Evolutionary conservation across 345 rosid genomes (phyloP).

Genomic region (Aquilaria sinensis): DNA sequence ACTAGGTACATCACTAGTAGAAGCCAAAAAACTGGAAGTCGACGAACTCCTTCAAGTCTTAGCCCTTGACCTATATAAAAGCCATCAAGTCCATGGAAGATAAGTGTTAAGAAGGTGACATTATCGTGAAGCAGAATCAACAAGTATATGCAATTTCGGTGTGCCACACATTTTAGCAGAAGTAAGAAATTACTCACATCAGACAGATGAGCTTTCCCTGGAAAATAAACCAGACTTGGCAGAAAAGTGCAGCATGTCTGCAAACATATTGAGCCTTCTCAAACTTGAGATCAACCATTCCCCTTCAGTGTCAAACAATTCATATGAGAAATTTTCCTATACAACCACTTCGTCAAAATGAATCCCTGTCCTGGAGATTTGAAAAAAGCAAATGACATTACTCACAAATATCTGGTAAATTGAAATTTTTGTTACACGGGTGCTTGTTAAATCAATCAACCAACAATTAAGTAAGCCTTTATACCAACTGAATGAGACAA

Average conservation of each 20-base stretch:
- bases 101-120: not conserved
- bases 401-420: not conserved
- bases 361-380: not conserved
- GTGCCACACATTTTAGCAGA: no score
- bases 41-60: not conserved
- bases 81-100: not conserved
- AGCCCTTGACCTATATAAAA: not conserved
- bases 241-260: constrained; percentile 27
- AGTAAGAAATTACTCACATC: constrained; percentile 23
- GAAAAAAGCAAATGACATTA: no score
- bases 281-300: constrained; percentile 35
- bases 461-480: no score
- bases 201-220: constrained; percentile 22
- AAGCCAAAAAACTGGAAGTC: constrained; percentile 9
- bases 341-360: not conserved
- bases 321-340: not conserved
- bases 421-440: not conserved
- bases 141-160: no score
- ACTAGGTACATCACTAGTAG: not conserved
- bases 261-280: constrained; percentile 35
- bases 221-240: constrained; percentile 39
- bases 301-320: constrained; percentile 25
- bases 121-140: not conserved
- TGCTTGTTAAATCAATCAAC: no score
- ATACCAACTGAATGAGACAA: no score